Conservation (phyloP, 2,329 filamentous ascomycete genomes). For the Zymoseptoria pseudotritici region DNA sequence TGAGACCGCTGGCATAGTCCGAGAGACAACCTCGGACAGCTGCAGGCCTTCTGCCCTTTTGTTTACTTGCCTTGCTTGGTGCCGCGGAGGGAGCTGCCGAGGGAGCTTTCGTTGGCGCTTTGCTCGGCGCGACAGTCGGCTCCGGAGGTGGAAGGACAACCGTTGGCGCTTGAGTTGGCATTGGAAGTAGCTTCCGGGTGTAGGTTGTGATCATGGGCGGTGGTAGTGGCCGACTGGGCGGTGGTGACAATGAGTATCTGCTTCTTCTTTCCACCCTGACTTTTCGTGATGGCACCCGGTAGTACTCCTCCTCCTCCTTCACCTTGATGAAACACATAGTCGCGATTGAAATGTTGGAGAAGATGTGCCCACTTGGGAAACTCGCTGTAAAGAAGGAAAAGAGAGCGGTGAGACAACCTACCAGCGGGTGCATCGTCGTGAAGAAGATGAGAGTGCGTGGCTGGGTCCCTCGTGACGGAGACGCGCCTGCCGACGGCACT, state of each 20-base stretch:
- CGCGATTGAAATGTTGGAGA: neutral
- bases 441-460: neutral
- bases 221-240: slow-evolving; percentile 12
- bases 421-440: neutral
- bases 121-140: slow-evolving; percentile 4
- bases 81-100: neutral
- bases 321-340: slow-evolving; percentile 43
- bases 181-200: slow-evolving; percentile 12
- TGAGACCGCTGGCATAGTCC: too few relatives aligned
- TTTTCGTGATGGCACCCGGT: slow-evolving; percentile 1
- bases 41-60: too few relatives aligned
- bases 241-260: slow-evolving; percentile 16
- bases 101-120: slow-evolving; percentile 2
- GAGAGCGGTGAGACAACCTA: neutral
- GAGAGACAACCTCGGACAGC: too few relatives aligned
- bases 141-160: slow-evolving; percentile 6
- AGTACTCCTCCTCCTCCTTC: slow-evolving; percentile 36
- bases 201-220: slow-evolving; percentile 14
- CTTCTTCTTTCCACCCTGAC: slow-evolving; percentile 4
- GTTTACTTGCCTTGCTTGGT: slow-evolving; percentile 1
- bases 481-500: neutral
- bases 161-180: slow-evolving; percentile 9
- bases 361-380: neutral
- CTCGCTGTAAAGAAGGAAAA: neutral
- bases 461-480: neutral